A percentile compares a stretch with the other conserved stretches of the same genome.
These are phyloP conservation scores for Fusarium algeriense DNA, from an alignment of 2,329 filamentous ascomycete species.

Conservation along the genomic window DNA sequence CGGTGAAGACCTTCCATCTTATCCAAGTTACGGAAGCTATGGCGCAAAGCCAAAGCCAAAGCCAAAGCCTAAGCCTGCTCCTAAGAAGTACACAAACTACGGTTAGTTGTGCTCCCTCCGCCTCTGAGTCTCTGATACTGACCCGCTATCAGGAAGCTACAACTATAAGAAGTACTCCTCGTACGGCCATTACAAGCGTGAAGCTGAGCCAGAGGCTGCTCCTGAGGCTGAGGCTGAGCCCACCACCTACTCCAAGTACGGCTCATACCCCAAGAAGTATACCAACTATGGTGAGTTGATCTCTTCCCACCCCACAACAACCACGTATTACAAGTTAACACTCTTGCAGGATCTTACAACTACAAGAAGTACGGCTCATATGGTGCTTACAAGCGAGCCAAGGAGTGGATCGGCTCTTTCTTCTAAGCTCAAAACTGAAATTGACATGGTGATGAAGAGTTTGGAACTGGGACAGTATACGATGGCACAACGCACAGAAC, in stretches of 20 bases:
- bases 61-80: constrained; percentile 1
- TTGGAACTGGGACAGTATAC: constrained; percentile 2
- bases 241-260: not conserved
- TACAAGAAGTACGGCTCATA: constrained; percentile 33
- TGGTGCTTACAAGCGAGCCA: constrained; percentile 34
- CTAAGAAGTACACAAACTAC: constrained; percentile 22
- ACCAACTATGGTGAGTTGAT: constrained; percentile 5
- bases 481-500: constrained; percentile 13
- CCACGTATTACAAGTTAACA: not conserved
- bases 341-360: not conserved
- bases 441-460: not conserved
- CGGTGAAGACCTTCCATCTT: not conserved
- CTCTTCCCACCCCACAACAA: not conserved
- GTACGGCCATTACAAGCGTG: constrained; percentile 23
- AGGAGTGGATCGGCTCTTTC: constrained; percentile 26
- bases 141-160: constrained; percentile 7
- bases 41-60: constrained; percentile 7
- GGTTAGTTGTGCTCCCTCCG: not conserved
- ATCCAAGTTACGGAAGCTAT: not conserved
- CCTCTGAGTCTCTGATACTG: rapidly evolving
- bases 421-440: constrained; percentile 11
- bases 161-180: constrained; percentile 25
- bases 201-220: constrained; percentile 12
- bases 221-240: constrained; percentile 9
- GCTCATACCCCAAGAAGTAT: constrained; percentile 2